Conservation (phyloP, 306 rosid genomes). For the Rubus parviflorus region DNA sequence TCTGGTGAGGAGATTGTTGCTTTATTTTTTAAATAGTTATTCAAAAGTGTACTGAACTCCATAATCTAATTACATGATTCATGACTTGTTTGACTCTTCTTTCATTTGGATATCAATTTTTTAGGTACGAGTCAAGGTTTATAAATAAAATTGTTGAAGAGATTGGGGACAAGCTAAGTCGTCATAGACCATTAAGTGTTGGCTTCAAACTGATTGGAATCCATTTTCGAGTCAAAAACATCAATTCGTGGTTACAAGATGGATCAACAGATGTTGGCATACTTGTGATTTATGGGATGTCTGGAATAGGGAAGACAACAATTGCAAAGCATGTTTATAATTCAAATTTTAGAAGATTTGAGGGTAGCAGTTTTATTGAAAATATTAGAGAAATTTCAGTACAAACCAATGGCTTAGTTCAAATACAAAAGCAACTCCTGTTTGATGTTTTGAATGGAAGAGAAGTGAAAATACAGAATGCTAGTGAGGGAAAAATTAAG, state of each 20-base stretch:
- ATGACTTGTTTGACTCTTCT: too few relatives aligned
- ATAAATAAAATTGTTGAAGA: not conserved
- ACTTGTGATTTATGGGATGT: not conserved
- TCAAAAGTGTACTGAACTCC: too few relatives aligned
- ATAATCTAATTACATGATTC: too few relatives aligned
- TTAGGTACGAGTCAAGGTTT: not conserved
- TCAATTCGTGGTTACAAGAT: not conserved
- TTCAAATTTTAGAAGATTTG: not conserved
- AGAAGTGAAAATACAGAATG: not conserved
- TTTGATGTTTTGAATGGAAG: not conserved
- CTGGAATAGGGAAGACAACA: constrained; percentile 11
- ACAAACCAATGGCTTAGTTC: not conserved
- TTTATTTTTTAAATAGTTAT: too few relatives aligned
- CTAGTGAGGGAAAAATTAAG: too few relatives aligned
- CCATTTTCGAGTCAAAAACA: not conserved
- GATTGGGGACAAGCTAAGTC: not conserved
- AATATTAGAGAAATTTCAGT: not conserved
- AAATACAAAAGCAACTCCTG: not conserved
- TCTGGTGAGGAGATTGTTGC: too few relatives aligned
- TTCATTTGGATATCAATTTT: too few relatives aligned
- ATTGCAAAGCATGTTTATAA: not conserved
- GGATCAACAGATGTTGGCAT: not conserved
- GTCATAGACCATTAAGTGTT: not conserved
- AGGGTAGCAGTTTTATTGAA: not conserved
- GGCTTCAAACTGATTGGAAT: not conserved